Evolutionary conservation across 805 yeast species (phyloP), one percentile per base, ranked within the genome.

Genomic region (Clavispora fructus): DNA sequence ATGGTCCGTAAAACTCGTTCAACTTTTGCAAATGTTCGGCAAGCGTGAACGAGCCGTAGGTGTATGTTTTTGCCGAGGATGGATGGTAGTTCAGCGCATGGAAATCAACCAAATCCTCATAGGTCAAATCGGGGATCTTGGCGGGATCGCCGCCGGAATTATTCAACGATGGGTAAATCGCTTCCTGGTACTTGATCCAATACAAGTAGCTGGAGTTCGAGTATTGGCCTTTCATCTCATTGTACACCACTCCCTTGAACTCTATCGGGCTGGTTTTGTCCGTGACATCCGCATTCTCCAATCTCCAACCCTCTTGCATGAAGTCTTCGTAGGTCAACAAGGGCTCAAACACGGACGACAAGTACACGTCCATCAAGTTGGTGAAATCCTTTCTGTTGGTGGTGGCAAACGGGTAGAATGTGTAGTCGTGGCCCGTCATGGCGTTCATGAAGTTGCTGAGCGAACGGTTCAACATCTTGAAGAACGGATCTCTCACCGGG

Each of bases 201-300:
- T 77, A 90, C 52, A 83, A 78, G 64, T 94, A 94, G 3, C 91
- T 80, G 0, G 96, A 79, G 63, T 89, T 92, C 0, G 96, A 86
- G 60, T 88, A 80, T 65, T 92, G 97, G 8, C 99, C 99, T 66
- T 94, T 94, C 99, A 94, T 94, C 68, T 94, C 99, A 62, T 94
- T 94, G 63, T 87, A 94, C 2, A 94, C 99, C 30, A 94, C 99
- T 40, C 99, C 99, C 65, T 94, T 94, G 65, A 89, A 88, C 4
- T 71, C 72, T 37, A 94, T 60, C 1, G 88, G 86, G 12, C 87
- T 74, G 0, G 56, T 48, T 13, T 70, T 68, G 60, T 91, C 90
- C 7, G 74, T 64, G 6, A 81, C 65, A 44, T 73, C 75, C 44
- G 77, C 78, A 54, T 88, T 80, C 64, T 94, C 99, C 35, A 94